These are phyloP conservation scores for Phytophthora quininea DNA, from an alignment of 352 stramenopile genomes.

Conservation along the genomic window DNA sequence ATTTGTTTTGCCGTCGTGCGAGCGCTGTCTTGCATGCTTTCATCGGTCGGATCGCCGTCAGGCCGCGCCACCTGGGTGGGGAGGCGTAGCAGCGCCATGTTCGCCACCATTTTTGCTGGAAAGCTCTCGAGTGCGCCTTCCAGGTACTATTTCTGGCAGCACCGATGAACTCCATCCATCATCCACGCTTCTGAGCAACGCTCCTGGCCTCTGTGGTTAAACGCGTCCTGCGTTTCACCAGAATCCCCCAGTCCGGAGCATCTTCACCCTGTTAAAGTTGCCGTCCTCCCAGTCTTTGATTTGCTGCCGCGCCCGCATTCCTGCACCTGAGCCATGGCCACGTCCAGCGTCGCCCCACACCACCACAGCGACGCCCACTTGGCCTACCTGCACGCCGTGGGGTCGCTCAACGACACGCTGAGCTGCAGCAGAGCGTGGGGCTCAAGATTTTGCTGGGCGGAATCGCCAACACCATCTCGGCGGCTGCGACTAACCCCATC, in stretches of 20 bases:
- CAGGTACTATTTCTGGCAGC: not conserved
- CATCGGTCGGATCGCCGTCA: not conserved
- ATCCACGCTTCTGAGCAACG: constrained; percentile 3
- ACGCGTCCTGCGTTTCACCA: constrained; percentile 18
- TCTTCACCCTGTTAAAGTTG: constrained; percentile 30
- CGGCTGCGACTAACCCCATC: constrained; percentile 60
- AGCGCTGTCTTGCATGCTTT: not conserved
- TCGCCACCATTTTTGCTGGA: not conserved
- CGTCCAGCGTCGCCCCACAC: constrained; percentile 36
- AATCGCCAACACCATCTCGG: constrained; percentile 65
- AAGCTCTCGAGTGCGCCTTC: not conserved
- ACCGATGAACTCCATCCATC: not conserved
- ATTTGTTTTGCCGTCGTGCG: not conserved
- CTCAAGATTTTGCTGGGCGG: constrained; percentile 70
- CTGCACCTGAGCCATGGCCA: constrained; percentile 24
- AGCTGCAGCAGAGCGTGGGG: constrained; percentile 59
- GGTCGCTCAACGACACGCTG: constrained; percentile 40
- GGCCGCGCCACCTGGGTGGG: constrained; percentile 1
- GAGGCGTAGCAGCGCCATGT: no score
- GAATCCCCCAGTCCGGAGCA: constrained; percentile 20
- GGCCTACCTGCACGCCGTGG: constrained; percentile 32
- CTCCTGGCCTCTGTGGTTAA: constrained; percentile 7
- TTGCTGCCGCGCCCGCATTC: constrained; percentile 9
- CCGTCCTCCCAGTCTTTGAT: constrained; percentile 25
- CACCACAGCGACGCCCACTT: constrained; percentile 34